Conservation (phyloP, 2,329 filamentous ascomycete genomes). For the Arthrobotrys iridis region DNA sequence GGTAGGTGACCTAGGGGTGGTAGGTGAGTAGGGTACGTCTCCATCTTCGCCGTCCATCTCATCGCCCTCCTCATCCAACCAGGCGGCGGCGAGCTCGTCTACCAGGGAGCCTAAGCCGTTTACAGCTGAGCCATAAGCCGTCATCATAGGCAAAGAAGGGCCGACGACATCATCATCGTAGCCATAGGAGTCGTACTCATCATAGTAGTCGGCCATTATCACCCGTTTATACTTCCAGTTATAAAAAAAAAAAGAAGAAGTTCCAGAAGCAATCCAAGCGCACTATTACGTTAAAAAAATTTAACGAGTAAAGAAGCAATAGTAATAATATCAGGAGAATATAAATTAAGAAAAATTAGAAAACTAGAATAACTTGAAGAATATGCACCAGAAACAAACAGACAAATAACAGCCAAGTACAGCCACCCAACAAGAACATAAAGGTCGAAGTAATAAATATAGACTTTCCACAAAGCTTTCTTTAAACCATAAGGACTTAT, state of each 20-base stretch:
- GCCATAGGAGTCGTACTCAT: conserved; percentile 47
- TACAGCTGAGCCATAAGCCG: conserved; percentile 9
- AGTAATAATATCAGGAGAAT: conserved; percentile 31
- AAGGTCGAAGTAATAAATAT: too few relatives aligned
- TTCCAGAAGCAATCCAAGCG: conserved; percentile 16
- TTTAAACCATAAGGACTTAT: too few relatives aligned
- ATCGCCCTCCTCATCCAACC: conserved; percentile 65
- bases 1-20: conserved; percentile 39
- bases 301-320: conserved; percentile 4
- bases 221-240: background rate
- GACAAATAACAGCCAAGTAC: too few relatives aligned
- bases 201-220: conserved; percentile 51
- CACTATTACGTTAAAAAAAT: conserved; percentile 1
- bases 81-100: conserved; percentile 80
- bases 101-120: conserved; percentile 77
- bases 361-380: too few relatives aligned
- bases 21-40: conserved; percentile 40
- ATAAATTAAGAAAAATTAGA: too few relatives aligned
- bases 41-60: conserved; percentile 47
- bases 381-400: too few relatives aligned
- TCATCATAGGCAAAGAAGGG: conserved; percentile 46
- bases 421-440: too few relatives aligned
- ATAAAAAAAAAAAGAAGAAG: background rate
- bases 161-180: conserved; percentile 50
- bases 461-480: too few relatives aligned